Evolutionary conservation across 495 filamentous ascomycete species (phyloP), one percentile per base, ranked within the genome.

Genomic region (Penicillium dipodomyicola): DNA sequence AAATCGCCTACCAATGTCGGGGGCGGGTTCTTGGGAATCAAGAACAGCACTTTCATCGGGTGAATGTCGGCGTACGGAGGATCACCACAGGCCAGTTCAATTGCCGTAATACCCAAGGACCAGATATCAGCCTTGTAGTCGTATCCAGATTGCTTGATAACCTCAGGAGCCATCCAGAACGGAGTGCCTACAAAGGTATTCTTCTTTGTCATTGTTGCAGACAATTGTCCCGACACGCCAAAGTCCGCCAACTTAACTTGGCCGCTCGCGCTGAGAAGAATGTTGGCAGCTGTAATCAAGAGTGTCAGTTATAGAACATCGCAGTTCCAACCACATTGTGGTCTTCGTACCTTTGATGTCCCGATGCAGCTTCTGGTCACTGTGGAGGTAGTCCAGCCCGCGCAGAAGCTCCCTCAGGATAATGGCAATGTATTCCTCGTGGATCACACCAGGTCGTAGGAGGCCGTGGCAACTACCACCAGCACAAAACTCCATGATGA

Each of bases 81-180:
- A 66, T 97, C 93, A 52, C 95, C 94, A 60, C 87, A 87, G 42
- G 92, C 92, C 57, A 98, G 72, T 67, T 98, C 94, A 52, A 98
- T 84, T 5, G 94, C 93, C 0, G 94, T 97, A 65, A 98, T 97
- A 11, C 94, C 94, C n/a, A 98, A 76, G 23, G 95, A 97, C 94
- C 94, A 98, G 55, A 98, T 96, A 67, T 98, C 94, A 6, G 94
- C 95, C 75, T 97, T 98, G 74, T 96, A 92, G 65, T 97, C 93
- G 72, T 98, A 98, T 40, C 94, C 94, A 49, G 90, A 94, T 68
- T 96, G 92, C 76, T 96, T 96, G 72, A 98, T 98, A 30, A 98
- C 94, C 71, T 98, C 94, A 9, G 94, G 94, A 5, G 94, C 94
- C 94, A 98, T 98, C 94, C 94, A 98, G 73, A 97, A 98, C 1